phyloP scores from a whole-genome alignment of 2,329 filamentous ascomycete species.

The Aspergillus pseudoviridinutans region DNA sequence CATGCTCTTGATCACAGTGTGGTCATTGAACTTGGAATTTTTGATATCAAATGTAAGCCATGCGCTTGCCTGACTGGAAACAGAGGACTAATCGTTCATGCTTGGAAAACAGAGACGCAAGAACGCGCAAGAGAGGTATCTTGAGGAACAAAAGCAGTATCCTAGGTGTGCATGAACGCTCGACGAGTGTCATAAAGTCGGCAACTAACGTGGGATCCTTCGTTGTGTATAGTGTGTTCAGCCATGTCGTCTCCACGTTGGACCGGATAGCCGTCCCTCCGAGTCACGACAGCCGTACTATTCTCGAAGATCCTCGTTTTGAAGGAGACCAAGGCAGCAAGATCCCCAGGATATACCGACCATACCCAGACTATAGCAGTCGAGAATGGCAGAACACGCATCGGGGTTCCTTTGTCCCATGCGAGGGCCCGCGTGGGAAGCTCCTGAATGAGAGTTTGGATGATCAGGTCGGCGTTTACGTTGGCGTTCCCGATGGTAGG shows the following conservation, averaged over 20 bases:
- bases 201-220: not conserved
- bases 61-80: not conserved
- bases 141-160: not conserved
- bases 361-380: conserved; percentile 67
- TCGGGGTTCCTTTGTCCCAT: conserved; percentile 59
- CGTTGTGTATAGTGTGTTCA: not conserved
- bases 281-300: not conserved
- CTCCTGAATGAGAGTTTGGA: conserved; percentile 53
- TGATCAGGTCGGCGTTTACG: conserved; percentile 62
- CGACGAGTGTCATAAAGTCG: not conserved
- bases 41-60: not conserved
- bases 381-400: conserved; percentile 54
- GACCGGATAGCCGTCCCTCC: not conserved
- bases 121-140: not conserved
- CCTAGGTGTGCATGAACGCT: not conserved
- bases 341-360: conserved; percentile 57
- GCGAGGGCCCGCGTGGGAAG: conserved; percentile 56
- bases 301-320: not conserved
- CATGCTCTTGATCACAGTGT: not conserved
- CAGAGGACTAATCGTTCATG: not conserved
- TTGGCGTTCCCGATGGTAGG: conserved; percentile 21
- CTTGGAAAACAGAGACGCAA: not conserved
- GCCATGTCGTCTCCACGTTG: not conserved
- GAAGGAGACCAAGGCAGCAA: not conserved
- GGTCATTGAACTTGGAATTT: not conserved